Base-by-base conservation (phyloP, 257 asterid genomes). In the Craterostigma plantagineum region DNA sequence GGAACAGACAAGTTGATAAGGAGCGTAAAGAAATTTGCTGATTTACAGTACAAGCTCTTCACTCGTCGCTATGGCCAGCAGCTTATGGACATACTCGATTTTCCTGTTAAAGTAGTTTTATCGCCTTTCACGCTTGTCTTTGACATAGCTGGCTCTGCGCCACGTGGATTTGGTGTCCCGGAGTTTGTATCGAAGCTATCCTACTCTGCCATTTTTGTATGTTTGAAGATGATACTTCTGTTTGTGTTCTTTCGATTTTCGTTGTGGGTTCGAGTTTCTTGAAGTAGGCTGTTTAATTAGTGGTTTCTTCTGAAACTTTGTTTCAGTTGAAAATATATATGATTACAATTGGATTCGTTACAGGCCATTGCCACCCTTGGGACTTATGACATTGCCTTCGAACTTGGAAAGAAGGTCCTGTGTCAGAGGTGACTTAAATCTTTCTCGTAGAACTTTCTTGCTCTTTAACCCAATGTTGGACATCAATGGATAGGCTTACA, bases 71-170 rank as follows among this genome's bases (percentile, higher is more conserved):
- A 79, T 67, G 97, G 95, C 11, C 75, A 68, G 15, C 78, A 60
- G 44, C 11, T 79, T 18, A 73, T 64, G 56, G 92, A 81, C 51
- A 63, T 82, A 7, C 60, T 79, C 44, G 95, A 87, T 9, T 72
- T 87, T 54, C 95, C 98, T 9, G 60, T 73, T 13, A 82, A 74
- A 63, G 64, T 87, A 3, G 79, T 87, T n/a, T 64, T 74, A 9
- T 63, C 72, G 16, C 95, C 98, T 16, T 68, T 87, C 69, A 82
- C 93, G 4, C 79, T 82, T 37, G 75, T 93, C 53, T 73, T 65
- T 55, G 93, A 74, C 81, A 70, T 87, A 35, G 91, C 93, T 38
- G 98, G 93, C 66, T 87, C 95, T 34, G 95, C 95, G n/a, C 93
- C 93, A 3, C 94, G 98, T 38, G 98, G 93, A n/a, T 87, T 82